Evolutionary conservation across 164 flowering plant genomes (phyloP), one percentile per base, ranked within the genome.

Genomic region (Aristolochia californica): DNA sequence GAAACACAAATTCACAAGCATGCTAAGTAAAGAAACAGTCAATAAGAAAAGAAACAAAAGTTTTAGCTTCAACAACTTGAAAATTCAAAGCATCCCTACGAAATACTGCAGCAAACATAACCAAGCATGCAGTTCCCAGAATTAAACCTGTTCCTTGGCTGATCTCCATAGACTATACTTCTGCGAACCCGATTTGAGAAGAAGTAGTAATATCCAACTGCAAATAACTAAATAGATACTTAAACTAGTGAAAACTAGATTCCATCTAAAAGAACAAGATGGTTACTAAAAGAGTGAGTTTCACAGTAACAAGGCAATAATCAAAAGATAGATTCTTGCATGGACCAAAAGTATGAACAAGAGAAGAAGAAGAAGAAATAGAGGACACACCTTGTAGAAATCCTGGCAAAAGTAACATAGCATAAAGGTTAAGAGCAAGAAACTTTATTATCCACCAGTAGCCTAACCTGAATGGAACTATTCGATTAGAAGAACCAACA

Each of bases 371-470:
- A 23, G 16, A 23, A 18, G 21, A 10, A 23, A 16, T 40, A 23
- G 55, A 56, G 14, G 54, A 7, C 66, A 38, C 55, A 84, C 98
- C 97, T 86, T 80, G 95, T 60, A 94, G 66, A 74, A 94, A 89
- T 15, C 99, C 99, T 44, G 99, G 99, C 84, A 87, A 73, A 47
- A 94, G 86, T 52, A 94, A 78, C 69, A 90, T 52, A 27, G 99
- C 84, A 72, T 94, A 94, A 64, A 72, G 82, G 57, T 69, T 77
- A 72, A 94, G 87, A 20, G 95, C 96, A 55, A 86, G 72, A 70
- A 87, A 76, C 70, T 74, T 75, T 28, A 61, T 72, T 44, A 94
- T 81, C 99, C 96, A 94, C 67, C 85, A 74, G 72, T 83, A 94
- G 64, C 97, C 99, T 81, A 85, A 75, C 86, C 97, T 94, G 97